Base-by-base conservation (phyloP, 2,329 filamentous ascomycete species). In the Penicillium sp. region DNA sequence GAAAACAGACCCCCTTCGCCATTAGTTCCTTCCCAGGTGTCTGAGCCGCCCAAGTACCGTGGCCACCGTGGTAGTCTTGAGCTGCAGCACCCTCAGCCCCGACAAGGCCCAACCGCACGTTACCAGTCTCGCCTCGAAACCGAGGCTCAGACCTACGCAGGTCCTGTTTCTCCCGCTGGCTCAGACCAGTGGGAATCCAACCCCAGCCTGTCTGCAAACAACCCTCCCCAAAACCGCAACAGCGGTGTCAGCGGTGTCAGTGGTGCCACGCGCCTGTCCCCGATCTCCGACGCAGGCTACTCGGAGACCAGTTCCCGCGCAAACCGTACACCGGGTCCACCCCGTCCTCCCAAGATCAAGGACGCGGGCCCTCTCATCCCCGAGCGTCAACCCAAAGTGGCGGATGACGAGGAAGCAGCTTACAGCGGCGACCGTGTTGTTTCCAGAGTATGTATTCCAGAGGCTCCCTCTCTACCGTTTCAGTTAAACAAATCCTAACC, bases 41-140 rank as follows among this genome's bases (percentile, higher is more conserved):
- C 77, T 40, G 80, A 75, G 46, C 80, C 83, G 55, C 84, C 85
- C 16, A 86, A 86, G 61, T 87, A 87, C 63, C 81, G 84, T 61
- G 84, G 83, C 55, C 82, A 86, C 62, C 80, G 85, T 55, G 84
- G 86, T 66, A 86, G 83, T 47, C 68, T 86, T 54, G 83, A 86
- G 60, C 72, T 87, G 41, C 80, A 86, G 62, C 85, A 87, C 64
- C 85, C 85, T 13, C 85, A 87, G 66, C 85, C 85, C 15, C 79
- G 84, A 35, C 81, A 81, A 57, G 85, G 85, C 2, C 81, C 83
- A 2, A 86, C 84, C 2, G 79, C 80, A 38, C 82, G 83, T 37
- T 85, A 85, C 64, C 83, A 86, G 64, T 80, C 79, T 50, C 80
- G 82, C 21, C 75, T 87, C 10, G 85, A 87, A 68, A 80, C 78